Evolutionary conservation across 2,329 filamentous ascomycete genomes (phyloP).

Genomic region (Fusarium sororula): DNA sequence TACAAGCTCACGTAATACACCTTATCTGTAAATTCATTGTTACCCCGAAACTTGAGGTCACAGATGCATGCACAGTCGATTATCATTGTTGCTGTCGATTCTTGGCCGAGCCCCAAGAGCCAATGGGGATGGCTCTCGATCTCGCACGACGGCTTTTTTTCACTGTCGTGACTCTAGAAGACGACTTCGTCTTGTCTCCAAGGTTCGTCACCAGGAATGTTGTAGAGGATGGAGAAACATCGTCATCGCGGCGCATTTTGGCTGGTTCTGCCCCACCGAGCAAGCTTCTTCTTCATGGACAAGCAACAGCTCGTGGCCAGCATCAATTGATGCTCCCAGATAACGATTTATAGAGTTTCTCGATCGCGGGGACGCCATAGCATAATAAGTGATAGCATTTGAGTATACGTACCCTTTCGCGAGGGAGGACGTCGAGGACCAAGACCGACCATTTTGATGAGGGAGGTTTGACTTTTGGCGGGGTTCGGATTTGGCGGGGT

Average conservation of each 20-base stretch:
- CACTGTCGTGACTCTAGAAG: neutral
- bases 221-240: conserved; percentile 14
- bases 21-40: conserved; percentile 7
- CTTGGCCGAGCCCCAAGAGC: neutral
- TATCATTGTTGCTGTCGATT: neutral
- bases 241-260: conserved; percentile 30
- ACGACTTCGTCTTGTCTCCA: conserved; percentile 22
- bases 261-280: conserved; percentile 23
- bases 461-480: conserved; percentile 45
- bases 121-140: neutral
- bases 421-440: conserved; percentile 61
- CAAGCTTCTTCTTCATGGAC: conserved; percentile 7
- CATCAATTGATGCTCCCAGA: neutral
- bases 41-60: conserved; percentile 13
- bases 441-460: conserved; percentile 59
- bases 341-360: neutral
- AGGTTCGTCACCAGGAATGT: neutral
- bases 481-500: conserved; percentile 52
- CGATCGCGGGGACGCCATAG: neutral
- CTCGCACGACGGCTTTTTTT: neutral
- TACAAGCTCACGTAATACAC: neutral
- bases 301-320: conserved; percentile 7
- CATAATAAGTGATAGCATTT: neutral
- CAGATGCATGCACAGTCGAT: conserved; percentile 16
- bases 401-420: conserved; percentile 71